Evolutionary conservation across 179 eudicot genomes (phyloP).

Genomic region (Spergularia azorica): DNA sequence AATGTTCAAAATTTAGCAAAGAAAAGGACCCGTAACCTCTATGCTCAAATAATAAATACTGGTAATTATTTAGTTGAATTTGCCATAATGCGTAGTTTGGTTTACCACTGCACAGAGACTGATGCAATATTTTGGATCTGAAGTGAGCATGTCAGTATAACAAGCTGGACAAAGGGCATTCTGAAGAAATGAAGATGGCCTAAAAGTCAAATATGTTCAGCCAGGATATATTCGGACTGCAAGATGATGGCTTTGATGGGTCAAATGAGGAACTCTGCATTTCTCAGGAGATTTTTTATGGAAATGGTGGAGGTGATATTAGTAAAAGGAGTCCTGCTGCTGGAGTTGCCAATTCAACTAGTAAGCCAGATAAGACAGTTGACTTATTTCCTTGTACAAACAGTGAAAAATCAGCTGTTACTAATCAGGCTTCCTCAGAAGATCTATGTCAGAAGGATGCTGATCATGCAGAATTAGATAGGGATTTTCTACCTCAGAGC

Average conservation of each 20-base stretch:
- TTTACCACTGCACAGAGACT: slow-evolving; percentile 20
- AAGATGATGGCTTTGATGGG: slow-evolving; percentile 74
- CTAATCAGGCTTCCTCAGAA: slow-evolving; percentile 43
- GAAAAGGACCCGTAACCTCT: not conserved
- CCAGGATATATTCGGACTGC: slow-evolving; percentile 45
- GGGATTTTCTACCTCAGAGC: slow-evolving; percentile 30
- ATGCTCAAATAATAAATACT: not conserved
- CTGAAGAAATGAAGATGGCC: slow-evolving; percentile 20
- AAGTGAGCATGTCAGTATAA: slow-evolving; percentile 11
- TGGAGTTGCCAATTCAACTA: slow-evolving; percentile 37
- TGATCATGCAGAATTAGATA: slow-evolving; percentile 34
- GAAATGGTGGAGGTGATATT: slow-evolving; percentile 35
- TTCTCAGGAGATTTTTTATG: slow-evolving; percentile 67
- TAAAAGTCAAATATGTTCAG: slow-evolving; percentile 29
- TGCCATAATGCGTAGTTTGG: not conserved
- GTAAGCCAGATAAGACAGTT: slow-evolving; percentile 33
- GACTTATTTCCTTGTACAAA: slow-evolving; percentile 43
- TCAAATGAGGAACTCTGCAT: slow-evolving; percentile 58
- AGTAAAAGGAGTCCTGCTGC: slow-evolving; percentile 39
- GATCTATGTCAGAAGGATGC: slow-evolving; percentile 39
- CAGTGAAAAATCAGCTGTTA: slow-evolving; percentile 55
- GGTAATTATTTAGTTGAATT: not conserved
- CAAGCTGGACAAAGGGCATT: slow-evolving; percentile 12
- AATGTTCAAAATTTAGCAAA: not conserved
- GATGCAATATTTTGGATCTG: not conserved